These are phyloP conservation scores for Macrophomina pseudophaseolina DNA, from an alignment of 2,329 filamentous ascomycete species.

Conservation along the genomic window DNA sequence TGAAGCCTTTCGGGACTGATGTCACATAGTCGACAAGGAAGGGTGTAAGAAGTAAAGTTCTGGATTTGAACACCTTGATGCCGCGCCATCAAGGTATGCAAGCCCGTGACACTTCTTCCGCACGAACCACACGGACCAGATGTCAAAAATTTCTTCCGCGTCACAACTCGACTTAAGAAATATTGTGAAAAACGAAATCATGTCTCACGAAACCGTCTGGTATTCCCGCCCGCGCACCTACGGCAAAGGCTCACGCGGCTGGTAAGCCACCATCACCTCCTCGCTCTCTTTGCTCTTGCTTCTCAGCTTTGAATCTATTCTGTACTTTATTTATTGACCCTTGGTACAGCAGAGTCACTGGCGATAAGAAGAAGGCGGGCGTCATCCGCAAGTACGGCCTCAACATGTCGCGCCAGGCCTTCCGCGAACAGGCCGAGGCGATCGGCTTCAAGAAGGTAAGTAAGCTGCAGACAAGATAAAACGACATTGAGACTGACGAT, in stretches of 20 bases:
- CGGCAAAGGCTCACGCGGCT: constrained; percentile 93
- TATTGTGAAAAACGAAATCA: constrained; percentile 54
- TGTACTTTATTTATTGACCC: neutral
- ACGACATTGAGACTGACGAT: too few relatives aligned
- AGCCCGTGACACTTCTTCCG: neutral
- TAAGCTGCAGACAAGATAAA: neutral
- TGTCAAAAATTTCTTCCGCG: neutral
- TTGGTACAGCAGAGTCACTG: constrained; percentile 11
- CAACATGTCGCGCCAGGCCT: constrained; percentile 77
- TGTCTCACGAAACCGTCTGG: constrained; percentile 97
- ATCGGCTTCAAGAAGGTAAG: constrained; percentile 72
- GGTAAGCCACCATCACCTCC: constrained; percentile 65
- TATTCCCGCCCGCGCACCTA: constrained; percentile 96
- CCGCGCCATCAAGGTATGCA: constrained; percentile 7
- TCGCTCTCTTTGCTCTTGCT: neutral
- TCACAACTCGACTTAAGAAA: too few relatives aligned
- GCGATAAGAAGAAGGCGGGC: constrained; percentile 58
- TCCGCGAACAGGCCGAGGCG: constrained; percentile 70
- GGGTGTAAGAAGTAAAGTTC: neutral
- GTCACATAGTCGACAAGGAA: too few relatives aligned
- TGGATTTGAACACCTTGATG: constrained; percentile 19
- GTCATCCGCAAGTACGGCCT: constrained; percentile 99
- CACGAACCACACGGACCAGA: neutral
- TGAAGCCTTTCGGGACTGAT: too few relatives aligned
- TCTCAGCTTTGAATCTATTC: neutral